Evolutionary conservation across 306 rosid species (phyloP).

Genomic region (Betula pendula): DNA sequence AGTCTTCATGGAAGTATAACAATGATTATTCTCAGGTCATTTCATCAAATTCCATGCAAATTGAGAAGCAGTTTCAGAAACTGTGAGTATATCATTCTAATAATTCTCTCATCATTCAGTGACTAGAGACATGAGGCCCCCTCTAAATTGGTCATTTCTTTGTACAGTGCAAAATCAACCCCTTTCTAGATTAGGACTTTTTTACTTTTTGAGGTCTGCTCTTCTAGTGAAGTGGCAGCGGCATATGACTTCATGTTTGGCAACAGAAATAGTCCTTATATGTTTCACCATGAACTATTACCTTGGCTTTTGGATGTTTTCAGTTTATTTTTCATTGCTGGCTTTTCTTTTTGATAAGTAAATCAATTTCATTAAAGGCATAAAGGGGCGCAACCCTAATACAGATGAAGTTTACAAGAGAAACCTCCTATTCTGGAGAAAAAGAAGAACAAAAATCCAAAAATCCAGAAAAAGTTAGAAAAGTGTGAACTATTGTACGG

Average conservation of each 20-base stretch:
- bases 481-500: too few species aligned
- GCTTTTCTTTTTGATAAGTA: background rate
- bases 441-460: too few species aligned
- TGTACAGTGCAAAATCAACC: background rate
- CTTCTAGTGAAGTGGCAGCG: background rate
- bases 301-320: background rate
- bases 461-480: too few species aligned
- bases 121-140: slow-evolving; percentile 6
- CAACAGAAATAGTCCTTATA: background rate
- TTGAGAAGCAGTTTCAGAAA: slow-evolving; percentile 72
- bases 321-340: background rate
- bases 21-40: slow-evolving; percentile 35
- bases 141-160: slow-evolving; percentile 9
- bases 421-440: too few species aligned
- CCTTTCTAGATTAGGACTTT: background rate
- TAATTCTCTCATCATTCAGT: slow-evolving; percentile 19
- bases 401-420: too few species aligned
- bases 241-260: background rate
- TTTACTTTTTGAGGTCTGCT: background rate
- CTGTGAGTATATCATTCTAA: slow-evolving; percentile 59
- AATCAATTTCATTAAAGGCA: too few species aligned
- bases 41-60: slow-evolving; percentile 46
- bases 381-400: too few species aligned
- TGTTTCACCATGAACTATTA: background rate
- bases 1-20: slow-evolving; percentile 62